Evolutionary conservation across 768 basidiomycete genomes (phyloP), one percentile per base, ranked within the genome.

Genomic region (Rhodotorula diobovata): DNA sequence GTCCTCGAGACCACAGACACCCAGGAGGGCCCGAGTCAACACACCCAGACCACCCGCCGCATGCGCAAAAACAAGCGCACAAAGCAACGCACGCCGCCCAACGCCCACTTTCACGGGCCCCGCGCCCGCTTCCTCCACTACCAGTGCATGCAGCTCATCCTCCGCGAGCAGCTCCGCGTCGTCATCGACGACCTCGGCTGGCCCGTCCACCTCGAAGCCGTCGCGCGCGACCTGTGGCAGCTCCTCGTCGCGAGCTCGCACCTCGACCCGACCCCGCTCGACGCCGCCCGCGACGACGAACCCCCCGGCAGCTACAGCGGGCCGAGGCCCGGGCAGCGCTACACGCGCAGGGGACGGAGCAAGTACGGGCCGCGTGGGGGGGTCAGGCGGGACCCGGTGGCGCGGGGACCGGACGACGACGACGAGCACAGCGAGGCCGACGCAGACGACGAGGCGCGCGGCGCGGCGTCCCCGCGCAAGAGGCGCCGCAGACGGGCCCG

Each of bases 1-100:
- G 62, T 76, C 12, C 63, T 70, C 21, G 74, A 76, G 68, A 64
- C 74, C 10, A 72, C 39, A 30, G 74, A 76, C 21, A 56, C 71
- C 6, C 62, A 62, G 11, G 74, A 76, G 15, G 63, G 68, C 7
- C 54, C 55, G 6, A 65, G 63, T 2, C 68, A 72, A 35, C 56
- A 66, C 50, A 51, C 70, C 39, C 54, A 62, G 37, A 53, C 53
- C 12, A 63, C 67, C 30, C 65, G 71, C n/a, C 57, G 70, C 5
- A 32, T 68, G 30, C 67, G 70, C 57, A 71, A 72, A 58, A 65
- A 70, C 28, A 50, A 48, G 25, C 56, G 35, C 30, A 6, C 18
- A 20, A 46, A 35, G 32, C 60, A 69, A 50, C 37, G 56, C 12
- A 53, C 43, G 16, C 51, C 53, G 0, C 58, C 68, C 8, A 30